Evolutionary conservation across 768 basidiomycete genomes (phyloP), one percentile per base, ranked within the genome.

Genomic region (Boletus subparvulus): DNA sequence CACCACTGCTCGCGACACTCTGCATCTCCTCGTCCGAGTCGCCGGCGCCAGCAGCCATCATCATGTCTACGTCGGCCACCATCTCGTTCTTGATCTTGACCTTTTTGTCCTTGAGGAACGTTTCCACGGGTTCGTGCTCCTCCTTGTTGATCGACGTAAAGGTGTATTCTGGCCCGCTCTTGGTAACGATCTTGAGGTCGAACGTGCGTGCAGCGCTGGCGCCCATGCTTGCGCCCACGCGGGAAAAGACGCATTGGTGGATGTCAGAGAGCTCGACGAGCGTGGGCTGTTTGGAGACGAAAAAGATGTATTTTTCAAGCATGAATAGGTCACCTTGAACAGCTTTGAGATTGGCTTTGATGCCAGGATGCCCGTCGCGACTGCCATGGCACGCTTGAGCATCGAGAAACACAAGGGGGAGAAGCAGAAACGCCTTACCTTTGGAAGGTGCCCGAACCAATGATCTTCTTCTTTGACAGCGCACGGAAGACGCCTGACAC

Each of bases 321-420:
- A 98, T 84, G 82, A 97, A 98, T 33, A 99, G 84, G 70, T 98
- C 94, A 58, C 97, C 97, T 73, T 96, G 94, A 4, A 90, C 82
- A 43, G 97, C 97, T 75, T 98, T 98, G 63, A 98, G 80, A 72
- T 98, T 97, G 64, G 93, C 94, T 76, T 98, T 98, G 76, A 99
- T 88, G n/a, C 93, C 92, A 16, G 91, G 88, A 61, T 94, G 88
- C 4, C 94, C 92, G 63, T 89, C 87, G 32, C 90, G 92, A 63
- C 94, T 96, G 60, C 11, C 48, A 58, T 35, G 19, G 14, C 28
- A 28, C 39, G 21, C 14, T 36, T 61, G 28, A 54, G 56, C 17
- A 45, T 47, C 26, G 7, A 12, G 26, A 47, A 24, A 28, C n/a
- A 2, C 10, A 4, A 17, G 35, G 19, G 1, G 11, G n/a, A 26